Evolutionary conservation across 306 rosid species (phyloP).

Genomic region (Mimosa pudica): DNA sequence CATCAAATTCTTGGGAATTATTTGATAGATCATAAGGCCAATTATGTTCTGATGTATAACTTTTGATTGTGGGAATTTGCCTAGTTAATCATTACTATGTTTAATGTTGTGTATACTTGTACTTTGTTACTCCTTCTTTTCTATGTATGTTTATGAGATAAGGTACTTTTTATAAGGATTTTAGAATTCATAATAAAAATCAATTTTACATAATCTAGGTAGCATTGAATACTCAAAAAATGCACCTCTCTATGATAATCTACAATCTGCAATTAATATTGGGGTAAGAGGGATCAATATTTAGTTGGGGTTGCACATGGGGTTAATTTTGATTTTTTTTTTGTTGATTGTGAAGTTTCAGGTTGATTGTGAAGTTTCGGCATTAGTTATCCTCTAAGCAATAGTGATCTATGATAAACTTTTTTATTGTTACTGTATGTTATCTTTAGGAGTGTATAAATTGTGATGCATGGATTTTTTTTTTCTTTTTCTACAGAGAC

Average conservation of each 20-base stretch:
- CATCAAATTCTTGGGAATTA: background rate
- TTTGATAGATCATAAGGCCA: background rate
- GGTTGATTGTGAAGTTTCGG: background rate
- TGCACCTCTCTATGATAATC: too few relatives aligned
- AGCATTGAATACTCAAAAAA: too few relatives aligned
- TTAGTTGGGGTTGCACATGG: too few relatives aligned
- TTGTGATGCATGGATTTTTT: slow-evolving; percentile 30
- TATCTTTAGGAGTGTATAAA: background rate
- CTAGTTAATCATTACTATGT: background rate
- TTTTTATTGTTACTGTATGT: slow-evolving; percentile 7
- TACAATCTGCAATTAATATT: too few relatives aligned
- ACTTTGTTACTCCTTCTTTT: background rate
- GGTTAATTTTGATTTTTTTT: too few relatives aligned
- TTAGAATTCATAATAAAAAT: too few relatives aligned
- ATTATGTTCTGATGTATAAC: background rate
- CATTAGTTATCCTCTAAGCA: background rate
- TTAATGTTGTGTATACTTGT: background rate
- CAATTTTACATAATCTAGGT: too few relatives aligned
- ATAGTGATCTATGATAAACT: slow-evolving; percentile 9
- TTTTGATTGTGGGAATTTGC: background rate
- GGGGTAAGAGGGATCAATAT: too few relatives aligned
- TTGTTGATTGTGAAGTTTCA: background rate
- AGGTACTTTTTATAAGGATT: background rate
- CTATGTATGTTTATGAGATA: background rate
- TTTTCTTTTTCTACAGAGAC: slow-evolving; percentile 47